These are phyloP conservation scores for Ulota crispa DNA, from an alignment of 225 moss, liverwort and hornwort species.

Conservation along the genomic window DNA sequence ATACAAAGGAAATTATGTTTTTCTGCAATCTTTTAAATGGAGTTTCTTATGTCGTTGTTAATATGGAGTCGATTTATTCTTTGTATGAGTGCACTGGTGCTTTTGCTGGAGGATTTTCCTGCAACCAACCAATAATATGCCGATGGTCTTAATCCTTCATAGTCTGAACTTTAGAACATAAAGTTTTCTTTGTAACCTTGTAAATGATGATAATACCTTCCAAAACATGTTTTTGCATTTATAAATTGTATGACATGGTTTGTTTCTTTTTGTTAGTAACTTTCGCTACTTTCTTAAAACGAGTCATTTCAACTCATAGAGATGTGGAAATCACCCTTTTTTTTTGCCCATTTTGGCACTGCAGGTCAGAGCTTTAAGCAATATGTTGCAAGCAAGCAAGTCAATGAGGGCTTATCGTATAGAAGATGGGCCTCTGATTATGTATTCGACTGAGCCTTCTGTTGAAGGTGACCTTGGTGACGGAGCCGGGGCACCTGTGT, in stretches of 20 bases:
- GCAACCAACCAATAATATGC: not conserved
- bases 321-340: not conserved
- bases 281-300: not conserved
- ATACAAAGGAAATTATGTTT: not conserved
- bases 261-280: not conserved
- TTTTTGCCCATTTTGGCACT: not conserved
- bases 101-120: not conserved
- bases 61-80: not conserved
- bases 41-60: not conserved
- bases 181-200: not conserved
- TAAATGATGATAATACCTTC: not conserved
- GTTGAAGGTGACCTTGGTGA: constrained; percentile 78
- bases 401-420: constrained; percentile 84
- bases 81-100: not conserved
- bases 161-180: not conserved
- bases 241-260: not conserved
- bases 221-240: not conserved
- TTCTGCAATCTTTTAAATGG: not conserved
- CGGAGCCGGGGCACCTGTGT: constrained; percentile 82
- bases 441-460: constrained; percentile 53
- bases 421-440: constrained; percentile 69
- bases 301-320: not conserved
- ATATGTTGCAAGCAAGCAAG: constrained; percentile 61
- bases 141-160: not conserved
- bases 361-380: constrained; percentile 63